Conservation (phyloP, 306 rosid genomes). For the Pterocarpus macrocarpus region DNA sequence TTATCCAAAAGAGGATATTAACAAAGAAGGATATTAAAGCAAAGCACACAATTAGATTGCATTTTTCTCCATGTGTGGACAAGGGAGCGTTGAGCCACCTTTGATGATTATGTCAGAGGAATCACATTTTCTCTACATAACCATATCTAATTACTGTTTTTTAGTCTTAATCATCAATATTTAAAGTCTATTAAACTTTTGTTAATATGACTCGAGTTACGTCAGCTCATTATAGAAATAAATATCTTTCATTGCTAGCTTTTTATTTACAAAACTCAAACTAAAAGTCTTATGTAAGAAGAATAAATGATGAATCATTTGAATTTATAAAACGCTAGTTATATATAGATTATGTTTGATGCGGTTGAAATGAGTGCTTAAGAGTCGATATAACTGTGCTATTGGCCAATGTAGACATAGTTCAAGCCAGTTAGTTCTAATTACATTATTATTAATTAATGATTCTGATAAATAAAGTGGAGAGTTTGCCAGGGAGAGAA, state of each 20-base stretch:
- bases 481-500: conserved; percentile 36
- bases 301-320: too few species aligned
- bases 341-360: background rate
- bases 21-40: background rate
- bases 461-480: conserved; percentile 40
- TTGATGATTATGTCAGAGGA: conserved; percentile 44
- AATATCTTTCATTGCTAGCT: too few species aligned
- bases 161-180: background rate
- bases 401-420: conserved; percentile 27
- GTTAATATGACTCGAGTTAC: too few species aligned
- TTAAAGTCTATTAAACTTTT: too few species aligned
- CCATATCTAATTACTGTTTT: background rate
- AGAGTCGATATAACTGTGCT: background rate
- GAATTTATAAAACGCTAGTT: too few species aligned
- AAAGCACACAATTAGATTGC: conserved; percentile 23
- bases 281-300: too few species aligned
- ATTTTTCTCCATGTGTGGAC: conserved; percentile 2
- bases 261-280: too few species aligned
- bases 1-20: conserved; percentile 38
- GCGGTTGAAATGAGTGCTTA: conserved; percentile 32
- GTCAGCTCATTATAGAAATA: too few species aligned
- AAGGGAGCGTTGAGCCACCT: conserved; percentile 29
- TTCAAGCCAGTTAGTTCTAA: conserved; percentile 11
- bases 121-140: conserved; percentile 37
- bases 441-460: conserved; percentile 24